Conservation (phyloP, 331 rosid genomes). For the Malus hybrid region DNA sequence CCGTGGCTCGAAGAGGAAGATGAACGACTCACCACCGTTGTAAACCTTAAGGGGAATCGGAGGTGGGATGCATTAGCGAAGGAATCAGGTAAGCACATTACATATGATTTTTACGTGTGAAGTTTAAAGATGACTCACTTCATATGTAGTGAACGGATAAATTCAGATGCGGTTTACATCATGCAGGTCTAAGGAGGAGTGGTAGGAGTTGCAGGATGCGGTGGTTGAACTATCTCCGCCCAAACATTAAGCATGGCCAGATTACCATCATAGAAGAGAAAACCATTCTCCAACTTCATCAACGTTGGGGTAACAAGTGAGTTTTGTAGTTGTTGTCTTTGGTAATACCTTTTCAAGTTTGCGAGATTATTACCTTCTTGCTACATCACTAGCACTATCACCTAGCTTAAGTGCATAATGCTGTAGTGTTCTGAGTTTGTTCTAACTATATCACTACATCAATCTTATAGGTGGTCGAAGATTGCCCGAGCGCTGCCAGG, state of each 20-base stretch:
- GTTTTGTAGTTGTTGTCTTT: neutral
- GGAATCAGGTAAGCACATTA: constrained; percentile 36
- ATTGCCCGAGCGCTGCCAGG: constrained; percentile 53
- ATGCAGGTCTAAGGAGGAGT: constrained; percentile 50
- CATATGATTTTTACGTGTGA: neutral
- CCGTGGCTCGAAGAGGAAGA: constrained; percentile 66
- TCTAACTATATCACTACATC: neutral
- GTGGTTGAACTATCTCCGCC: constrained; percentile 69
- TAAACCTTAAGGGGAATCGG: constrained; percentile 38
- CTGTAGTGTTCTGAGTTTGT: neutral
- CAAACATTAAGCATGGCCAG: constrained; percentile 55
- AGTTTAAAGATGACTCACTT: neutral
- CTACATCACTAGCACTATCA: neutral
- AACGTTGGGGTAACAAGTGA: constrained; percentile 70
- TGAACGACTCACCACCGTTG: constrained; percentile 35
- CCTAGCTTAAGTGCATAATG: neutral
- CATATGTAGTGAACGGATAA: neutral
- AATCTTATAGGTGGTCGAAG: constrained; percentile 45
- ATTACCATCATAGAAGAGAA: constrained; percentile 36
- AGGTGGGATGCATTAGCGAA: constrained; percentile 65
- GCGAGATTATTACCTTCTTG: neutral
- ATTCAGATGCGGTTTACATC: neutral
- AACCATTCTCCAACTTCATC: constrained; percentile 48
- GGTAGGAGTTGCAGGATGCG: constrained; percentile 76
- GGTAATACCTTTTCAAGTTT: neutral